phyloP scores from a whole-genome alignment of 352 stramenopile species.

The Globisporangium lucens region DNA sequence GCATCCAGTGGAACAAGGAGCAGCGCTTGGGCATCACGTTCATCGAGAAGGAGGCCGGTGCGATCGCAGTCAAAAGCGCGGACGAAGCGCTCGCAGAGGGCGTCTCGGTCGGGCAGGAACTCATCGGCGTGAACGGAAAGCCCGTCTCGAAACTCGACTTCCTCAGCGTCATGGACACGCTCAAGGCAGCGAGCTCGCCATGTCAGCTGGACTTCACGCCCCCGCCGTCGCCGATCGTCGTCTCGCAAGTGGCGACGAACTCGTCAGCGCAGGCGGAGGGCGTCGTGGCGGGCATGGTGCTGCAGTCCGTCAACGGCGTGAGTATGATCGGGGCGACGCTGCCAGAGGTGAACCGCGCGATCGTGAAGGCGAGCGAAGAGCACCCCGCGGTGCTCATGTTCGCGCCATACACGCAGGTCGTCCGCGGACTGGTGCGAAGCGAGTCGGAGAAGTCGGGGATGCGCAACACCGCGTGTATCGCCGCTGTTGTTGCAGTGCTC shows the following conservation, averaged over 20 bases:
- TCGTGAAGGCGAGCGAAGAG: conserved; percentile 24
- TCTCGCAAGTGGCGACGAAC: conserved; percentile 26
- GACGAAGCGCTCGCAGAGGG: conserved; percentile 21
- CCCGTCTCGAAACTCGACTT: conserved; percentile 35
- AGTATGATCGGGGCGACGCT: conserved; percentile 39
- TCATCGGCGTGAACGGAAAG: conserved; percentile 39
- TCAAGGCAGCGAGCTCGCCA: conserved; percentile 32
- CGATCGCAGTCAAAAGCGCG: conserved; percentile 39
- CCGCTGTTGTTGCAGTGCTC: conserved; percentile 37
- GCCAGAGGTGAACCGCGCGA: conserved; percentile 23
- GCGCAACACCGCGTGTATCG: conserved; percentile 41
- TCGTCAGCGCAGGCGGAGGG: conserved; percentile 22
- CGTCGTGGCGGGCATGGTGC: conserved; percentile 34
- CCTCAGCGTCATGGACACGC: conserved; percentile 32
- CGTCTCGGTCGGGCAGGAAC: conserved; percentile 36
- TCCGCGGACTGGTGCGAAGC: conserved; percentile 8
- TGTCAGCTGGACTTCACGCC: conserved; percentile 49
- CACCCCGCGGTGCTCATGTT: conserved; percentile 30
- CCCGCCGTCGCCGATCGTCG: conserved; percentile 39
- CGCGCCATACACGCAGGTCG: conserved; percentile 12
- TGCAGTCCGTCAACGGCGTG: conserved; percentile 30
- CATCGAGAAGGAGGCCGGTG: conserved; percentile 31
- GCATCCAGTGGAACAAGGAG: conserved; percentile 43
- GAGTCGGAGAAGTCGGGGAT: conserved; percentile 20
- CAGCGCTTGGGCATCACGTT: conserved; percentile 50